These are phyloP conservation scores for Phytophthora tentaculata DNA, from an alignment of 352 stramenopile genomes.

Conservation along the genomic window DNA sequence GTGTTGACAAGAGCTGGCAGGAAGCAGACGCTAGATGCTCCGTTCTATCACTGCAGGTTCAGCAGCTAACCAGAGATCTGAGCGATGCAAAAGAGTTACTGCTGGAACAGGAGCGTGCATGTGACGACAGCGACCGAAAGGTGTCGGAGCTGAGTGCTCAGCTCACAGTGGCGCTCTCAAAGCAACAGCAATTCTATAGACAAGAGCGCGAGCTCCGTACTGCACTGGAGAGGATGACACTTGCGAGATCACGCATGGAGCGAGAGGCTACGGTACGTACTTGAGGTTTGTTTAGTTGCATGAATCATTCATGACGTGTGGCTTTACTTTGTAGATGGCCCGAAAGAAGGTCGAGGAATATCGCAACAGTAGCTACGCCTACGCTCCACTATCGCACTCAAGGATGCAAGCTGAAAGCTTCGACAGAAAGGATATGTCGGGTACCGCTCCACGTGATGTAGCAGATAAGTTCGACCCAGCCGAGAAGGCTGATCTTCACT, in stretches of 20 bases:
- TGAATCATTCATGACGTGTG: slow-evolving; percentile 1
- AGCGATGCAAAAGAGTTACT: slow-evolving; percentile 61
- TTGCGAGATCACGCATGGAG: slow-evolving; percentile 73
- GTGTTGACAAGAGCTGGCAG: slow-evolving; percentile 53
- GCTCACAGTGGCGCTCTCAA: slow-evolving; percentile 69
- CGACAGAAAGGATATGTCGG: slow-evolving; percentile 10
- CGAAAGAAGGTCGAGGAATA: slow-evolving; percentile 72
- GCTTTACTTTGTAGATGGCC: slow-evolving; percentile 33
- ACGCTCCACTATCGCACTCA: slow-evolving; percentile 25
- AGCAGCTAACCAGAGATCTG: slow-evolving; percentile 64
- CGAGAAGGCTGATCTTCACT: slow-evolving; percentile 38
- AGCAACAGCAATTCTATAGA: slow-evolving; percentile 76
- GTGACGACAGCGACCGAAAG: slow-evolving; percentile 76
- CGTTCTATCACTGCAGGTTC: slow-evolving; percentile 52
- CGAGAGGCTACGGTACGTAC: slow-evolving; percentile 55
- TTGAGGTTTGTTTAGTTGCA: background rate
- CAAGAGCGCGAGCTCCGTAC: slow-evolving; percentile 74
- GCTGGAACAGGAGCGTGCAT: slow-evolving; percentile 64
- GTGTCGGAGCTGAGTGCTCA: slow-evolving; percentile 70
- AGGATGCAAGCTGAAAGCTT: slow-evolving; percentile 17
- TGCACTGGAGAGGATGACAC: slow-evolving; percentile 57
- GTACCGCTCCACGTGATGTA: slow-evolving; percentile 5
- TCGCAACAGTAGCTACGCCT: slow-evolving; percentile 46
- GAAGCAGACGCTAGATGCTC: slow-evolving; percentile 56
- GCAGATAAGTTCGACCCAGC: slow-evolving; percentile 21